Evolutionary conservation across 2,329 filamentous ascomycete species (phyloP).

Genomic region (Colletotrichum sojae): DNA sequence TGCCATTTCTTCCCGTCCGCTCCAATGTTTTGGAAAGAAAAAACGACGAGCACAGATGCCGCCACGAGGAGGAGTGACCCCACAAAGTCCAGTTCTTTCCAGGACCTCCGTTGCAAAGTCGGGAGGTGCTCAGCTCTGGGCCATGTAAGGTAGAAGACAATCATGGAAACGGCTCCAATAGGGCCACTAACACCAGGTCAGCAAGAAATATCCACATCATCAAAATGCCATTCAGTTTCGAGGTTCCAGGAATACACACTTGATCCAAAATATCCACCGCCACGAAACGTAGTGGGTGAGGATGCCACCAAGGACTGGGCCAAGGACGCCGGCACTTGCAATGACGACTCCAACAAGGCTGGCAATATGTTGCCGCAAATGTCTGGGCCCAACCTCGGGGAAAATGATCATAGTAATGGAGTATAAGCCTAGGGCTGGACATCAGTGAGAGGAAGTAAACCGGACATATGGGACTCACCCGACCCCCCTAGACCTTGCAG

Average conservation of each 20-base stretch:
- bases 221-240: background rate
- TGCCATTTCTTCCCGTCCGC: constrained; percentile 57
- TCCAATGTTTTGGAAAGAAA: constrained; percentile 69
- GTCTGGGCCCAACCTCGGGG: constrained; percentile 62
- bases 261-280: constrained; percentile 73
- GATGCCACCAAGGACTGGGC: constrained; percentile 66
- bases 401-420: constrained; percentile 70
- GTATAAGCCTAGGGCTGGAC: constrained; percentile 60
- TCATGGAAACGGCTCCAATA: constrained; percentile 61
- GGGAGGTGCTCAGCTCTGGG: constrained; percentile 59
- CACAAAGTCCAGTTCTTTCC: constrained; percentile 66
- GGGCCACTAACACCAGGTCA: constrained; percentile 59
- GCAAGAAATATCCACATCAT: constrained; percentile 3
- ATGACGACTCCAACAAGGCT: constrained; percentile 65
- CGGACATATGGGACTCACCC: constrained; percentile 50
- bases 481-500: constrained; percentile 65
- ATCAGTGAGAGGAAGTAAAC: constrained; percentile 26
- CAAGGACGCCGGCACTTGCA: constrained; percentile 63
- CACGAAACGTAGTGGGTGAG: constrained; percentile 65
- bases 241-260: constrained; percentile 55
- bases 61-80: constrained; percentile 68
- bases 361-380: constrained; percentile 59
- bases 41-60: constrained; percentile 69
- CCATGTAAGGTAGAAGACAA: constrained; percentile 65
- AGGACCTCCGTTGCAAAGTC: constrained; percentile 54